Percentiles rank a stretch among this genome's conserved stretches.
Evolutionary conservation across 2,329 filamentous ascomycete genomes (phyloP).

Genomic region (Colletotrichum kahawae): DNA sequence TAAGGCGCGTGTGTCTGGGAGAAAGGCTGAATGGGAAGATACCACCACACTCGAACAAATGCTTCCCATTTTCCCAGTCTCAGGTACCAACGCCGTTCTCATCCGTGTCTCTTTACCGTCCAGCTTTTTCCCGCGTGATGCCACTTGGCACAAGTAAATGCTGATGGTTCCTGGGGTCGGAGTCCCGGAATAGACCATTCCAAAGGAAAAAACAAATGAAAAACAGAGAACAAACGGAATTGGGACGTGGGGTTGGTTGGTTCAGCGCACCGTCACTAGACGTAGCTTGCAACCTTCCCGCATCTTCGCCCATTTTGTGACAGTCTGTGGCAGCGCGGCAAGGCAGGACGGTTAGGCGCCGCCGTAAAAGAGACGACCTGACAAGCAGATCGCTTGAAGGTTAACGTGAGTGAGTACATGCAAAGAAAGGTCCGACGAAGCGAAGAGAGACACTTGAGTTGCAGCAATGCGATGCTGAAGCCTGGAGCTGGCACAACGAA

Average conservation of each 20-base stretch:
- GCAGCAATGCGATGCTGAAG: slow-evolving; percentile 15
- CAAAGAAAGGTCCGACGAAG: background rate
- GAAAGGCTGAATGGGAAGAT: background rate
- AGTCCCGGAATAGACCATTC: background rate
- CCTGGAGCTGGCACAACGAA: slow-evolving; percentile 2
- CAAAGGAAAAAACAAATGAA: background rate
- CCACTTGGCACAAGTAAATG: background rate
- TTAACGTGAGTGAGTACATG: background rate
- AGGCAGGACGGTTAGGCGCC: background rate
- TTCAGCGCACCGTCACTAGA: background rate
- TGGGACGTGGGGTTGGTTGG: background rate
- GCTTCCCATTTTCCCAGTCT: background rate
- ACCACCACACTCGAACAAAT: background rate
- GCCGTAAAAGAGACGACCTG: background rate
- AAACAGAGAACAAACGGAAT: background rate
- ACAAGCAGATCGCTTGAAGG: background rate
- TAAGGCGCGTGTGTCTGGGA: background rate
- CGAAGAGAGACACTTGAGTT: background rate
- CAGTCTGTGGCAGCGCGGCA: background rate
- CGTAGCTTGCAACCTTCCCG: background rate
- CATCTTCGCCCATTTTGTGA: background rate
- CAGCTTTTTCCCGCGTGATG: background rate
- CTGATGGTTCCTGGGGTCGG: background rate
- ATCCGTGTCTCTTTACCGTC: background rate
- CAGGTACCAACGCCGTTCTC: background rate